Base-by-base conservation (phyloP, 1,284 basidiomycete species). In the Trichosporon sp. region DNA sequence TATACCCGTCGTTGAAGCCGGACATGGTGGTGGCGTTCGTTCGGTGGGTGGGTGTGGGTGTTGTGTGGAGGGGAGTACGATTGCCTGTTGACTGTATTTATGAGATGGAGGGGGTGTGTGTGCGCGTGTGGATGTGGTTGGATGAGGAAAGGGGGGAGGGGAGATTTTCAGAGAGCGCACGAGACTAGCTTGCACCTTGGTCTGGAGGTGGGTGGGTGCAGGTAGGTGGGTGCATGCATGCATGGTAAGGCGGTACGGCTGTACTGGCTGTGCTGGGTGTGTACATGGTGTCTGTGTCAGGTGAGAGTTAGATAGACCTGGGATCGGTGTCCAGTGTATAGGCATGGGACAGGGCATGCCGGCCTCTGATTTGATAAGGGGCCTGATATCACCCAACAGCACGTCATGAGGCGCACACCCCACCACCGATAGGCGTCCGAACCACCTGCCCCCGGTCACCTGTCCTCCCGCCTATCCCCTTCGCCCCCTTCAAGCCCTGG, bases 1-100 rank as follows among this genome's bases (percentile, higher is more conserved):
- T 31, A 21, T 63, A 35, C 59, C 59, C 59, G 59, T 63, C 31
- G 59, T 63, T 63, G 59, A 63, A 63, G 59, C 32, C 31, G 59
- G 59, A 35, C 59, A 63, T 63, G 32, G 59, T 35, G 31, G 59
- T n/a, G 56, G 56, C 26, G 19, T 16, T 14, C 6, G 31, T 26
- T 26, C 26, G n/a, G 59, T 32, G 11, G 59, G 31, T 12, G 32
- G 31, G 14, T 32, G 56, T 14, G 51, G 8, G 26, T 26, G 26
- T 26, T 26, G 26, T 26, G 26, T 26, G 21, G 51, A 26, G 51
- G 51, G n/a, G 51, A 54, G 21, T 21, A 19, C 19, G n/a, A 21
- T 19, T 6, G 3, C 1, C 16, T 1, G 5, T 12, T n/a, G 46
- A 54, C 3, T 10, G 21, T 54, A 54, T 21, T 12, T 51, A 51